Evolutionary conservation across 805 yeast species (phyloP), one percentile per base, ranked within the genome.

Genomic region (Ogataea methanolica): DNA sequence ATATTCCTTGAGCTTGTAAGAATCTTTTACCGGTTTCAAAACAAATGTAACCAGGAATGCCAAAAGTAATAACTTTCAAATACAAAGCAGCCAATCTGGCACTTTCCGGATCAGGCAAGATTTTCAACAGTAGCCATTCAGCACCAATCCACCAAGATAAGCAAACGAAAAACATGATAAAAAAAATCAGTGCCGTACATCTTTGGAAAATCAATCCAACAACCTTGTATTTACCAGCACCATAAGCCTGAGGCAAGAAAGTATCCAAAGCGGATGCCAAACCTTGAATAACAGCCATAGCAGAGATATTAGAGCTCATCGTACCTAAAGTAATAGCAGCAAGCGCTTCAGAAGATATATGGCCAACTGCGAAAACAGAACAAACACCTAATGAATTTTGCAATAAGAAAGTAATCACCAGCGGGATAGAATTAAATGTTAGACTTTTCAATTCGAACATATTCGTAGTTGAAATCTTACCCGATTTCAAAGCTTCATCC

Each of bases 261-360:
- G 92, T 86, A 58, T 85, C 92, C 45, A 86, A 71, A 48, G 89
- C 80, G 0, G 94, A 85, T n/a, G 89, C 80, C 2, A 85, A 75
- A 12, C 92, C 94, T 55, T 85, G 86, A 54, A 86, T 82, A 11
- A 85, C 75, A 35, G 89, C 86, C 51, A 84, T 78, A 1, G 88
- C 91, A 3, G 85, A 75, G 45, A 86, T 84, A 59, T 84, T 85
- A 7, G 88, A 86, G 5, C 90, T 83, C 89, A 85, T 85, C 19
- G 86, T 76, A 16, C 87, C 84, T 42, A 86, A 67, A 15, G 89
- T 80, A 6, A 84, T 85, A 33, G 89, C 92, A 15, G 90, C 92
- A 42, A 86, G 70, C 55, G 84, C 89, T 22, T 75, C 73, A 35
- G 80, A 76, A 2, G 92, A 91, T 45, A 86, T 72, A 54, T 82